Conservation (phyloP, 1,284 basidiomycete species). For the Rhodofomes roseus region DNA sequence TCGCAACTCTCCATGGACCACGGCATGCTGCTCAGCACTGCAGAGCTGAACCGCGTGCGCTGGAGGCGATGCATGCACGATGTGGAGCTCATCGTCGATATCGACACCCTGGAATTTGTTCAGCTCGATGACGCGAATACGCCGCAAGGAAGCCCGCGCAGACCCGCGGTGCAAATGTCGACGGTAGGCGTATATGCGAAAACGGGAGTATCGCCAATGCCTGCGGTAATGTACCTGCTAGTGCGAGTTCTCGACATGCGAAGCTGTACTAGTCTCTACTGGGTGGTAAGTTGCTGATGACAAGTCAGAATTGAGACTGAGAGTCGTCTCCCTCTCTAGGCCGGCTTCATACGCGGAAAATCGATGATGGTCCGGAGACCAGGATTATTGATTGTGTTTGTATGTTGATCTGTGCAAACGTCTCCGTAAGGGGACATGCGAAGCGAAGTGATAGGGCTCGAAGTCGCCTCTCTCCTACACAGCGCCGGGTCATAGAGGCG, state of each 20-base stretch:
- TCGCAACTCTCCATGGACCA: slow-evolving; percentile 20
- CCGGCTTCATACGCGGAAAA: no score
- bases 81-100: slow-evolving; percentile 26
- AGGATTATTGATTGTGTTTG: no score
- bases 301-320: no score
- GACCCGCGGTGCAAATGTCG: neutral
- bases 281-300: no score
- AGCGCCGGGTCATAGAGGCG: no score
- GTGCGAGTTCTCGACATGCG: neutral
- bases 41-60: slow-evolving; percentile 27
- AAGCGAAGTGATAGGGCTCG: no score
- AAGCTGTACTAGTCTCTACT: neutral
- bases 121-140: slow-evolving; percentile 6
- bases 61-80: slow-evolving; percentile 20
- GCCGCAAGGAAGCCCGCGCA: neutral
- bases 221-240: neutral
- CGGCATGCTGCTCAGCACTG: slow-evolving; percentile 28
- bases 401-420: no score
- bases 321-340: no score
- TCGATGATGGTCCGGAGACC: no score
- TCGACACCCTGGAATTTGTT: slow-evolving; percentile 14
- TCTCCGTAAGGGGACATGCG: no score
- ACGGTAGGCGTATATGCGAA: neutral
- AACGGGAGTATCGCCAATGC: neutral
- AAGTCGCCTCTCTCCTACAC: no score